Evolutionary conservation across 2,329 filamentous ascomycete species (phyloP).

Genomic region (Trichoderma polysporum): DNA sequence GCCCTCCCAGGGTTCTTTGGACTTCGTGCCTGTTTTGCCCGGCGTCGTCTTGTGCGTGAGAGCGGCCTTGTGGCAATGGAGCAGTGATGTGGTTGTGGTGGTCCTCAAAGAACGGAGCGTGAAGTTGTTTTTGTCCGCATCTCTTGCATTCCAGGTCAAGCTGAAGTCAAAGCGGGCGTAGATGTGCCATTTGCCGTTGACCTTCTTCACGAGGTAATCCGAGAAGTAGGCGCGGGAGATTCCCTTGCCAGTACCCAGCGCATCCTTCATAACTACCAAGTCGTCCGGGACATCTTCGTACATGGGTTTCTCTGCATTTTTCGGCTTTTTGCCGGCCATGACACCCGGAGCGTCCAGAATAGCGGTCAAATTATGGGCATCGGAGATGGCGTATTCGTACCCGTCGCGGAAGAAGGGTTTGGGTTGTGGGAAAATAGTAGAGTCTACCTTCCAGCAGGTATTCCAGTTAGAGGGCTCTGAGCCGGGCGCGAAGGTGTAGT

Average conservation of each 20-base stretch:
- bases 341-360: not conserved
- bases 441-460: not conserved
- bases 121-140: not conserved
- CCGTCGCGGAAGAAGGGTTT: not conserved
- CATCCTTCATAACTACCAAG: not conserved
- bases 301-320: not conserved
- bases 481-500: not conserved
- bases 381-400: not conserved
- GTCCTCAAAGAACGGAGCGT: not conserved
- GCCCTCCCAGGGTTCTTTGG: not conserved
- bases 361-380: not conserved
- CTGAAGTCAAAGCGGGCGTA: not conserved
- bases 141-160: not conserved
- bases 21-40: not conserved
- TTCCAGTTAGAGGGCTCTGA: not conserved
- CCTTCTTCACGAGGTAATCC: not conserved
- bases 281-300: not conserved
- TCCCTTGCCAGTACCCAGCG: not conserved
- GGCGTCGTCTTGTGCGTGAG: not conserved
- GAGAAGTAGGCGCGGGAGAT: not conserved
- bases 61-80: not conserved
- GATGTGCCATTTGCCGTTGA: not conserved
- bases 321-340: not conserved
- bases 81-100: not conserved
- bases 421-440: not conserved